These are phyloP conservation scores for Vararia minispora DNA, from an alignment of 768 basidiomycete genomes.

Conservation along the genomic window DNA sequence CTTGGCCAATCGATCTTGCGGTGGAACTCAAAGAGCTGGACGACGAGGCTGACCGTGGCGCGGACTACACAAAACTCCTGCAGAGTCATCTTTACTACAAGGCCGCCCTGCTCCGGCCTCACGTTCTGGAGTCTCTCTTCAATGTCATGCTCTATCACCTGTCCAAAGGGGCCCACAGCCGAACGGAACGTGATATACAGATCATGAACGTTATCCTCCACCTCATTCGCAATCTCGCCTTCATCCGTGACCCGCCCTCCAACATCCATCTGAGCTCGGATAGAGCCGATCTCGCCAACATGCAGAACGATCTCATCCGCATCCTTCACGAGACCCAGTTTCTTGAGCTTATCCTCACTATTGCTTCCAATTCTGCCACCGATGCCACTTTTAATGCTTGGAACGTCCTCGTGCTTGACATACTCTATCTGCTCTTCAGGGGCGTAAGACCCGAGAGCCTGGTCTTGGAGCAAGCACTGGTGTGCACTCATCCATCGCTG, in stretches of 20 bases:
- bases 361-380: conserved; percentile 65
- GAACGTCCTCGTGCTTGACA: conserved; percentile 89
- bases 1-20: conserved; percentile 96
- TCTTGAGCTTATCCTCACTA: conserved; percentile 71
- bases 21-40: conserved; percentile 90
- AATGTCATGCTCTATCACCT: conserved; percentile 70
- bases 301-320: conserved; percentile 71
- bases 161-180: conserved; percentile 54
- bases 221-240: conserved; percentile 85
- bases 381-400: conserved; percentile 76
- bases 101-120: conserved; percentile 57
- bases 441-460: conserved; percentile 57
- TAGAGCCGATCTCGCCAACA: conserved; percentile 62
- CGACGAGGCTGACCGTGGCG: conserved; percentile 65
- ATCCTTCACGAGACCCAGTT: conserved; percentile 61
- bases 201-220: conserved; percentile 83
- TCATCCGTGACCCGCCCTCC: conserved; percentile 78
- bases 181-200: conserved; percentile 72
- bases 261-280: conserved; percentile 66
- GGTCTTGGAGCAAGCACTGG: conserved; percentile 53
- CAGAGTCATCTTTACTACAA: conserved; percentile 86
- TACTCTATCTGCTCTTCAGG: conserved; percentile 83
- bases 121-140: conserved; percentile 61
- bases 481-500: conserved; percentile 19
- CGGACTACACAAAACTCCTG: conserved; percentile 82